phyloP scores from a whole-genome alignment of 177 flowering plant genomes.

The Tripterygium wilfordii region DNA sequence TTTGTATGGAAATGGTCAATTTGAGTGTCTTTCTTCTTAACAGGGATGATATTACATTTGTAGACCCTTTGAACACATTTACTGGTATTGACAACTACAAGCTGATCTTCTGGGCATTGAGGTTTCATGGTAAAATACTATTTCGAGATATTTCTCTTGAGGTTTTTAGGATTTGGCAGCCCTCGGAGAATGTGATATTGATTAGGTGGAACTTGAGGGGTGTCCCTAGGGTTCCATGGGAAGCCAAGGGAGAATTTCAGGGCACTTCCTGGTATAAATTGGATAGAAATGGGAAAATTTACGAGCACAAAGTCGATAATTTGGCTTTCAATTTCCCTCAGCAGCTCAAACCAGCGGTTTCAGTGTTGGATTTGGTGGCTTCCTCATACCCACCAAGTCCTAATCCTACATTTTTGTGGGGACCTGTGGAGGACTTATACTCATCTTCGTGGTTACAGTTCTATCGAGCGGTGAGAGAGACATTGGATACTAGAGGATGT shows the following conservation, averaged over 20 bases:
- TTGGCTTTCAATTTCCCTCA: constrained; percentile 83
- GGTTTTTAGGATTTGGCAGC: constrained; percentile 79
- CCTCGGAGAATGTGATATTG: constrained; percentile 73
- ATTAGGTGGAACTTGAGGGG: constrained; percentile 86
- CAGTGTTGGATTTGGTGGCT: constrained; percentile 77
- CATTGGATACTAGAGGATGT: constrained; percentile 43
- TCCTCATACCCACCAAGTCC: constrained; percentile 86
- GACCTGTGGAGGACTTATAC: too few relatives aligned
- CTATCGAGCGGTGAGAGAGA: constrained; percentile 58
- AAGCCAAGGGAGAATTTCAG: constrained; percentile 78
- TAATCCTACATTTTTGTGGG: constrained; percentile 78
- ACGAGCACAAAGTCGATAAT: constrained; percentile 88
- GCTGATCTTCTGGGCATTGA: constrained; percentile 83
- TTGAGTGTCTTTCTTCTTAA: constrained; percentile 48
- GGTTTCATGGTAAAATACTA: constrained; percentile 74
- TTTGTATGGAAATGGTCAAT: constrained; percentile 68
- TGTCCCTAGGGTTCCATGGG: constrained; percentile 96
- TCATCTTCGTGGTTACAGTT: too few relatives aligned
- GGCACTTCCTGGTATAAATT: constrained; percentile 75
- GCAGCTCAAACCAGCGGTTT: constrained; percentile 52
- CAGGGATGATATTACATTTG: constrained; percentile 88
- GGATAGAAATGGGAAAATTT: constrained; percentile 81
- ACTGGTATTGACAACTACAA: constrained; percentile 83
- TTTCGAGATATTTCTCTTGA: constrained; percentile 74
- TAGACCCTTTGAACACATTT: constrained; percentile 81